Percentiles rank a stretch among this genome's conserved stretches.
phyloP scores from a whole-genome alignment of 2,329 filamentous ascomycete genomes.

The Domatiomyces catenatus region DNA sequence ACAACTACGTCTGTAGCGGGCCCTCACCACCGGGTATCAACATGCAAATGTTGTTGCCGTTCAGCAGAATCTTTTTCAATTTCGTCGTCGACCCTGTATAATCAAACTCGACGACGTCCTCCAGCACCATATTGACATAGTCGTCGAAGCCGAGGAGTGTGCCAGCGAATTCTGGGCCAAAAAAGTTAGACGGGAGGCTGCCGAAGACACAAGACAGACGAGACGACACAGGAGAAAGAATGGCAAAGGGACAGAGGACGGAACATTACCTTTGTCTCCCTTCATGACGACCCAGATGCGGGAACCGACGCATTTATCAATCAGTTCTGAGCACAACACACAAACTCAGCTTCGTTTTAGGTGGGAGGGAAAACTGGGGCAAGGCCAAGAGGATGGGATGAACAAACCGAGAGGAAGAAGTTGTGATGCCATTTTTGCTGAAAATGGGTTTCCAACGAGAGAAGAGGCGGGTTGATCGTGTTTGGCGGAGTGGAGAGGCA shows the following conservation, averaged over 20 bases:
- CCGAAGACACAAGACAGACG: not conserved
- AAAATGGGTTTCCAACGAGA: not conserved
- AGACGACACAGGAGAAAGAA: not conserved
- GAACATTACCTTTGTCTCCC: slow-evolving; percentile 69
- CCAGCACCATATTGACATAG: slow-evolving; percentile 99
- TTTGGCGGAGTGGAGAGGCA: no score
- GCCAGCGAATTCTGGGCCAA: slow-evolving; percentile 68
- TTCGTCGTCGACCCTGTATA: slow-evolving; percentile 78
- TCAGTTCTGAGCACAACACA: slow-evolving; percentile 54
- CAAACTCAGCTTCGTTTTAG: slow-evolving; percentile 4
- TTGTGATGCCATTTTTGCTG: slow-evolving; percentile 49
- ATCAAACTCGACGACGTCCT: slow-evolving; percentile 95
- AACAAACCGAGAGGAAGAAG: slow-evolving; percentile 51
- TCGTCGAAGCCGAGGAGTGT: slow-evolving; percentile 93
- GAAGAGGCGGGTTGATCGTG: no score
- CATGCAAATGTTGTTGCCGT: slow-evolving; percentile 99
- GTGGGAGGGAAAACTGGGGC: slow-evolving; percentile 1
- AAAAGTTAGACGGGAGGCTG: not conserved
- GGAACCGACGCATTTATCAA: slow-evolving; percentile 96
- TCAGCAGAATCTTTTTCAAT: slow-evolving; percentile 84
- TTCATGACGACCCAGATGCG: slow-evolving; percentile 99
- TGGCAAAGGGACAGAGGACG: slow-evolving; percentile 9
- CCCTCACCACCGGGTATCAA: slow-evolving; percentile 67
- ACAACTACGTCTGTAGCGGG: slow-evolving; percentile 28
- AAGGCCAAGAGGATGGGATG: not conserved